Conservation (phyloP, 768 basidiomycete species). For the Russula compacta region DNA sequence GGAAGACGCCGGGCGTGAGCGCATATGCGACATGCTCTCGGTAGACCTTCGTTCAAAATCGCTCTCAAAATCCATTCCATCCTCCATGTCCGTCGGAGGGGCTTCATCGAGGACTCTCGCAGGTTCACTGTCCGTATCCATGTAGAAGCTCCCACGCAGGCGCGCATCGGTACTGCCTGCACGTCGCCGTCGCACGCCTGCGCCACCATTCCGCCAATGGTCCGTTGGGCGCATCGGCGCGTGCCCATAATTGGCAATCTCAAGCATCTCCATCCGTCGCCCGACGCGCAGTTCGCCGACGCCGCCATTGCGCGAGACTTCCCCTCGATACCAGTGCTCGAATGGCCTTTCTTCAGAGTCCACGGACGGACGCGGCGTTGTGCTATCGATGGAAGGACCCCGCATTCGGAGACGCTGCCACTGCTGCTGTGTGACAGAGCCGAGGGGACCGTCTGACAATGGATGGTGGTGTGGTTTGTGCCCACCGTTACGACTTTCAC, state of each 20-base stretch:
- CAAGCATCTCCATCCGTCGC: slow-evolving; percentile 72
- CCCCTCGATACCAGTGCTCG: slow-evolving; percentile 87
- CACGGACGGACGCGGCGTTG: slow-evolving; percentile 41
- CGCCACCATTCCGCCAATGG: slow-evolving; percentile 22
- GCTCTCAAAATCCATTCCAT: slow-evolving; percentile 30
- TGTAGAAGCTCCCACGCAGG: slow-evolving; percentile 51
- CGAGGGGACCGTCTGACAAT: not conserved
- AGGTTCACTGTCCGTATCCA: slow-evolving; percentile 48
- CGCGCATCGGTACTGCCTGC: slow-evolving; percentile 55
- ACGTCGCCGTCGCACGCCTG: slow-evolving; percentile 26
- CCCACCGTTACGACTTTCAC: slow-evolving; percentile 26
- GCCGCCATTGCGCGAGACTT: slow-evolving; percentile 80
- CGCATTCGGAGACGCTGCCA: slow-evolving; percentile 39
- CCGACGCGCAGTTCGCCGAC: slow-evolving; percentile 76
- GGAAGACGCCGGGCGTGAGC: not conserved
- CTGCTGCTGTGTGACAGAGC: slow-evolving; percentile 30
- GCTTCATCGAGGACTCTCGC: slow-evolving; percentile 64
- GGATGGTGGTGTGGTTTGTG: not conserved
- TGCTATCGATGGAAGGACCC: slow-evolving; percentile 28
- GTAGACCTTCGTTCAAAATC: slow-evolving; percentile 6
- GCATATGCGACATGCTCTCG: not conserved
- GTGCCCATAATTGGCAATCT: slow-evolving; percentile 81
- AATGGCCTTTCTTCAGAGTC: slow-evolving; percentile 80
- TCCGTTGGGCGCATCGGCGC: slow-evolving; percentile 22
- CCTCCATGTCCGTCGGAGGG: slow-evolving; percentile 68